Evolutionary conservation across 2,329 filamentous ascomycete genomes (phyloP), one percentile per base, ranked within the genome.

Genomic region (Chalaropsis ovoidea): DNA sequence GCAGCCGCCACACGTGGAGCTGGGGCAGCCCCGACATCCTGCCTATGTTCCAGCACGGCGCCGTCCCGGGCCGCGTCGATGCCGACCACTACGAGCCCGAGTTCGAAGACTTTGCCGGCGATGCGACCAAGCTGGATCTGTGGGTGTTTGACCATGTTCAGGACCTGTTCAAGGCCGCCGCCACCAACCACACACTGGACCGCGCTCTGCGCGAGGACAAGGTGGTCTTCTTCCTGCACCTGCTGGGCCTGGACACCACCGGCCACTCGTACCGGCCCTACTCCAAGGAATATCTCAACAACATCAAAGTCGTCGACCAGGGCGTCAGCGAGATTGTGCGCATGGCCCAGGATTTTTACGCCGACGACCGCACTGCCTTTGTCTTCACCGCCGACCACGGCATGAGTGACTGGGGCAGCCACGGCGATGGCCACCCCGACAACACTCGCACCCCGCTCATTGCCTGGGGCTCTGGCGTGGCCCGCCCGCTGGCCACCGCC

Each of bases 381-480:
- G 84, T 99, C 17, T 99, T 99, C 73, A 99, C 95, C 0, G 94
- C 94, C 7, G 94, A 99, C 72, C 94, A 99, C 74, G 94, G 94
- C 19, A 99, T 99, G 94, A 97, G 90, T 72, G 94, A 99, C 75
- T 96, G 89, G 87, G 94, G 95, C n/a, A 97, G 92, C 71, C 95
- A 99, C 74, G 95, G 95, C 45, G 94, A 99, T 74, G 94, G 94
- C 7, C 92, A 99, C 75, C 94, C 94, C 0, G 89, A 99, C 74
- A 99, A 97, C 72, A 99, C 94, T 2, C 84, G 94, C 62, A 99
- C 94, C 0, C 94, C 94, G 0, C 78, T 99, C 41, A 89, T 99
- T 70, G 86, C 83, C 2, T 99, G 94, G 94, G 94, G 94, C 11
- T 90, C 94, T 64, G 94, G 94, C 8, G 84, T 97, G 47, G 90